phyloP scores from a whole-genome alignment of 257 asterid species.

The Mitragyna speciosa region DNA sequence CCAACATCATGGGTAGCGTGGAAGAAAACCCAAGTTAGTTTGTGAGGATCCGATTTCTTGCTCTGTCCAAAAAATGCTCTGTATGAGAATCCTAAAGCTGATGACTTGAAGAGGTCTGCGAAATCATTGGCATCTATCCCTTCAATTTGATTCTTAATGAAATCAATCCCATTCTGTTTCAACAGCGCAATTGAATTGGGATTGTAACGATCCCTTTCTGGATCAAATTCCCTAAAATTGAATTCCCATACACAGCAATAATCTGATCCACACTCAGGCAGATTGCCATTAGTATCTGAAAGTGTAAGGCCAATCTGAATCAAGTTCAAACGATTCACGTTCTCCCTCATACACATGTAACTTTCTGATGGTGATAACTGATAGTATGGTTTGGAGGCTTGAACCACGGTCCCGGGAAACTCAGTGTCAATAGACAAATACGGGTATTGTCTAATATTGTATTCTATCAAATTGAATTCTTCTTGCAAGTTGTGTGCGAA shows the following conservation, averaged over 20 bases:
- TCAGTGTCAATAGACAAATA: no score
- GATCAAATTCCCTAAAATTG: slow-evolving; percentile 38
- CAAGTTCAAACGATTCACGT: slow-evolving; percentile 26
- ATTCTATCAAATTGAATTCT: no score
- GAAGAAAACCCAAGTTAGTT: slow-evolving; percentile 36
- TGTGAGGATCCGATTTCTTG: neutral
- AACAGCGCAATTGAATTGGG: slow-evolving; percentile 19
- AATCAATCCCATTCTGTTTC: slow-evolving; percentile 22
- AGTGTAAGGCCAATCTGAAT: slow-evolving; percentile 44
- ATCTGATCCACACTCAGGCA: slow-evolving; percentile 10
- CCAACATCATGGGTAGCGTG: slow-evolving; percentile 33
- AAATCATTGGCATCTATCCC: slow-evolving; percentile 16
- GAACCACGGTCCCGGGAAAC: no score
- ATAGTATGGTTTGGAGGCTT: no score
- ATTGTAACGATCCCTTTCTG: slow-evolving; percentile 15
- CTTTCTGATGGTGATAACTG: neutral
- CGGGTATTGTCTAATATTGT: no score
- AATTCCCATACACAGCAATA: slow-evolving; percentile 31
- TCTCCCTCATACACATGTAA: slow-evolving; percentile 24
- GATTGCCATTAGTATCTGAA: slow-evolving; percentile 18
- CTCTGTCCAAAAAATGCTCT: neutral
- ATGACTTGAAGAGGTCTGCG: neutral
- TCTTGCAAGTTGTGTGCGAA: no score
- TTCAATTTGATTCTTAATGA: neutral
- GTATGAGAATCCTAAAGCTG: neutral